These are phyloP conservation scores for Beauveria medogensis DNA, from an alignment of 2,329 filamentous ascomycete species.

Conservation along the genomic window DNA sequence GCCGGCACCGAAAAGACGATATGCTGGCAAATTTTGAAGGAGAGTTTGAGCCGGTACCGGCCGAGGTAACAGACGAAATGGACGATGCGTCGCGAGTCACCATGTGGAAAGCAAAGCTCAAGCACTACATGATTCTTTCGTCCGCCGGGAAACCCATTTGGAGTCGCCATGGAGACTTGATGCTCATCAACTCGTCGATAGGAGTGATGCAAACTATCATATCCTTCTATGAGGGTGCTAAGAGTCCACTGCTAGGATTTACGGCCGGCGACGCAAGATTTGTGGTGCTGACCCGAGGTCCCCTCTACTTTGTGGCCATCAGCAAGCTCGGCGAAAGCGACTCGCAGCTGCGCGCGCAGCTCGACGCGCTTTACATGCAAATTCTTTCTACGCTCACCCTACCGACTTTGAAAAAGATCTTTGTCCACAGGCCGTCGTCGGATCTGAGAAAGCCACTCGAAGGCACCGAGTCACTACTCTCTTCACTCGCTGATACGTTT, in stretches of 20 bases:
- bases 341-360: constrained; percentile 72
- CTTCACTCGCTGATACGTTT: constrained; percentile 88
- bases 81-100: constrained; percentile 53
- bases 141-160: constrained; percentile 96
- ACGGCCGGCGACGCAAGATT: constrained; percentile 82
- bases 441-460: constrained; percentile 84
- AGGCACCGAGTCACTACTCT: constrained; percentile 84
- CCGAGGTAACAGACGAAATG: constrained; percentile 34
- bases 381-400: constrained; percentile 92
- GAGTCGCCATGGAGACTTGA: constrained; percentile 86
- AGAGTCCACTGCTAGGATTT: constrained; percentile 73
- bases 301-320: constrained; percentile 88
- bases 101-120: constrained; percentile 85
- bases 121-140: constrained; percentile 95
- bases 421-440: constrained; percentile 83
- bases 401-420: constrained; percentile 77
- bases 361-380: constrained; percentile 96
- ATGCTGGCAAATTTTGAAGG: constrained; percentile 58
- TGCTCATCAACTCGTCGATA: constrained; percentile 86
- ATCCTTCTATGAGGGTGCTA: constrained; percentile 81
- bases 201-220: constrained; percentile 96
- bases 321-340: constrained; percentile 91
- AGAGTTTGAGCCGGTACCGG: constrained; percentile 72
- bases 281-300: constrained; percentile 75
- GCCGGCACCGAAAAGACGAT: constrained; percentile 36